Evolutionary conservation across 495 filamentous ascomycete genomes (phyloP), one percentile per base, ranked within the genome.

Genomic region (Cenococcum geophilum): DNA sequence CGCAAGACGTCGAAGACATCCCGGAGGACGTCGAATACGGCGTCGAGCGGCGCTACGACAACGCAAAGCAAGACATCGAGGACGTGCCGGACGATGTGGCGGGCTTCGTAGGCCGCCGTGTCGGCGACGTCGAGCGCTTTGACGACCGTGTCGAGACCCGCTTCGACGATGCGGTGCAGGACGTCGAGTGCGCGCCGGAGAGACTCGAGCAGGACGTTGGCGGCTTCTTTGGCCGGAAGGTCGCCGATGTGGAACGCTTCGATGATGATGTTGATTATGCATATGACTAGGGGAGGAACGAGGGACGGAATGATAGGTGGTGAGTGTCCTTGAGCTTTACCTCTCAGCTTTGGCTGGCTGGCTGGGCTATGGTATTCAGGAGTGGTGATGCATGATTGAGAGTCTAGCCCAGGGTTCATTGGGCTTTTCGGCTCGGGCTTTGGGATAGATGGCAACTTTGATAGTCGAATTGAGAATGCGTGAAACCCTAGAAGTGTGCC

Each of bases 11-110:
- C 12, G 74, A 75, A 4, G 55, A 32, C 27, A 2, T 32, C 3
- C 27, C 27, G 27, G 3, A 32, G 6, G 62, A 74, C 40, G 68
- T 75, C 45, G 72, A 71, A n/a, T 58, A 73, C 40, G 56, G 67
- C 47, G 60, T 73, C 50, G 72, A 73, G 58, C 35, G 65, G 16
- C 68, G 64, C 54, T 72, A 64, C 47, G 72, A 75, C 55, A 64
- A 73, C 54, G 64, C 64, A 1, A 68, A 72, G 3, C 65, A 76
- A 10, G 65, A 70, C 25, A 70, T 77, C 4, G 72, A 72, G 47
- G 67, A 77, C 50, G 61, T 73, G 35, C 76, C 76, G 11, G 73
- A 76, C 64, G 65, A 78, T 21, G 67, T 69, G 0, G 70, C 76
- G 1, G 69, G 62, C 25, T 77, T 73, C 71, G 68, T 62, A 4